These are phyloP conservation scores for Arabidopsis suecica DNA, from an alignment of 345 rosid genomes.

Conservation along the genomic window DNA sequence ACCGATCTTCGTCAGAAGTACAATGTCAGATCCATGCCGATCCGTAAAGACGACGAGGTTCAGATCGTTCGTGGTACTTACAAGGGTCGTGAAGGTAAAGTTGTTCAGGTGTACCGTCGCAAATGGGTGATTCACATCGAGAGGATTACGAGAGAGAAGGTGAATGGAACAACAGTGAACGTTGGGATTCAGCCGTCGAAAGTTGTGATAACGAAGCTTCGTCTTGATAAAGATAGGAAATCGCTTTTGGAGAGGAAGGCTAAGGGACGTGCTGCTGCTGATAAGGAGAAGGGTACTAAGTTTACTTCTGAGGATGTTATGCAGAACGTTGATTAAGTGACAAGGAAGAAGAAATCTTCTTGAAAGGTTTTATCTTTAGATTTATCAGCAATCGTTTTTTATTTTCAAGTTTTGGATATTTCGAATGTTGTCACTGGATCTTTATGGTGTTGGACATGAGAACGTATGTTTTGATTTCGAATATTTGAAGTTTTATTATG, in stretches of 20 bases:
- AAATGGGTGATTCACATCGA: conserved; percentile 91
- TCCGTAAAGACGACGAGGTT: conserved; percentile 84
- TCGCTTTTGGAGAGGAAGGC: conserved; percentile 78
- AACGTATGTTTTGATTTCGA: not conserved
- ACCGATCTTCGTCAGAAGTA: conserved; percentile 75
- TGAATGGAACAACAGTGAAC: conserved; percentile 78
- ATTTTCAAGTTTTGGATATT: not conserved
- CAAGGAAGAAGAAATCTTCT: not conserved
- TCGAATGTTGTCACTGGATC: conserved; percentile 17
- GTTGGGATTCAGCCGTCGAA: conserved; percentile 80
- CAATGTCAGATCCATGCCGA: conserved; percentile 82
- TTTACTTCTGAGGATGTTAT: conserved; percentile 76
- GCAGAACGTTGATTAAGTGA: conserved; percentile 68
- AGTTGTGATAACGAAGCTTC: conserved; percentile 71
- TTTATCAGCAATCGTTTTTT: not conserved
- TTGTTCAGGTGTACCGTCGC: conserved; percentile 75
- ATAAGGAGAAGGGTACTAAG: conserved; percentile 83
- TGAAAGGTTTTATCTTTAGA: conserved; percentile 12
- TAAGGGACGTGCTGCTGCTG: conserved; percentile 75
- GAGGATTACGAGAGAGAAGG: conserved; percentile 82
- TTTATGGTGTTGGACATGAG: conserved; percentile 7
- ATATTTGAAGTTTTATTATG: conserved; percentile 10
- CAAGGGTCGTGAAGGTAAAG: conserved; percentile 86
- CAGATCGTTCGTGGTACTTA: conserved; percentile 82
- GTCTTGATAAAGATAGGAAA: conserved; percentile 79